Evolutionary conservation across 1,284 basidiomycete genomes (phyloP), one percentile per base, ranked within the genome.

Genomic region (Sutorius eximius): DNA sequence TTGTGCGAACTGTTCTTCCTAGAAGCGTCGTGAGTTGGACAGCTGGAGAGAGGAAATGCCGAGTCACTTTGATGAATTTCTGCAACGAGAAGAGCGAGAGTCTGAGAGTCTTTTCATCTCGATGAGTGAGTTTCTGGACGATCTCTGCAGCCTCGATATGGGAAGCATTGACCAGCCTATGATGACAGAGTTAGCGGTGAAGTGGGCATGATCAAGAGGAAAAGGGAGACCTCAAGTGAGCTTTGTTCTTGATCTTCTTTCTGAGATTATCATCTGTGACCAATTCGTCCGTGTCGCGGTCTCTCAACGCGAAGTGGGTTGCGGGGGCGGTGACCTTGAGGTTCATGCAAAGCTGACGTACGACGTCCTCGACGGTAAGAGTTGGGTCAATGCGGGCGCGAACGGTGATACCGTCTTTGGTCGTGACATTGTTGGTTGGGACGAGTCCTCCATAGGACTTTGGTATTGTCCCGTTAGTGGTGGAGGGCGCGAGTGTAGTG

Each of bases 211-310:
- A 45, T 51, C 33, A n/a, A 27, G 41, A 45, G 22, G 32, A 48
- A 45, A 43, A 32, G 45, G 82, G 85, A 64, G 66, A 94, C 92
- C 87, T 93, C 53, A 95, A 76, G 60, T 88, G 85, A 52, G 82
- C 82, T 69, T 91, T 92, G 52, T 80, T 79, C 72, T 83, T 86
- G 58, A 95, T 92, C 75, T 89, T 92, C 74, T 83, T 87, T 67
- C 83, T 81, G 66, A 93, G 73, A 69, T 91, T 96, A 58, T 92
- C 89, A 66, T 94, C 92, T 27, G 94, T 96, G n/a, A 98, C 87
- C 45, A 98, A 75, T 64, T 91, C 89, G 61, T 94, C 91, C 29
- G 80, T 83, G 62, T 95, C 91, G n/a, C 71, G 71, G 66, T 97
- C 94, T 61, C 95, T 80, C 54, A 98, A 73, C 2, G 93, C 92